Conservation (phyloP, 23 red algal genomes). For the Chondrus crispus region DNA sequence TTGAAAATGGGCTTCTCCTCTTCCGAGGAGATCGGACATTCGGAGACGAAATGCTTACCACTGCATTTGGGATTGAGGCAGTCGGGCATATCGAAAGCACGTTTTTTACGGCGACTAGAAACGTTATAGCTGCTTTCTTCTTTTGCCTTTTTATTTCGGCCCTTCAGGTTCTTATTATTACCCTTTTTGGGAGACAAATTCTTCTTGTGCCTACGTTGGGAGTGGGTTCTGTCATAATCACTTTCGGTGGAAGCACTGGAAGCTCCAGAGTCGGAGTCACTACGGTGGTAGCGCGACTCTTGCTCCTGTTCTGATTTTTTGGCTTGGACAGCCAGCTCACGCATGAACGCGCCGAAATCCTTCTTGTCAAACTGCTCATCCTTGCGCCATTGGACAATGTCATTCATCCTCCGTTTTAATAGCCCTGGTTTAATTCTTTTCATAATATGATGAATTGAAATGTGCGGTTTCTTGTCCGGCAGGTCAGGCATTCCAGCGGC, state of each 20-base stretch:
- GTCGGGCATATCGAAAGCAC: background rate
- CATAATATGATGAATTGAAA: background rate
- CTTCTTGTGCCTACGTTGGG: background rate
- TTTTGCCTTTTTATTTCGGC: background rate
- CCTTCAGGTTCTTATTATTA: background rate
- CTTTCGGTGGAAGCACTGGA: background rate
- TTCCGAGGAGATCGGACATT: background rate
- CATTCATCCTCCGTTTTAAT: background rate
- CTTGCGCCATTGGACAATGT: background rate
- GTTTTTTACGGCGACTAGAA: background rate
- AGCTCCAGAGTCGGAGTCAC: background rate
- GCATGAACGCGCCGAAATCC: background rate
- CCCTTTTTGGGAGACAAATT: background rate
- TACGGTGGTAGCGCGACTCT: background rate
- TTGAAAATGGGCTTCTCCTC: background rate
- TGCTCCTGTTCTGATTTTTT: background rate
- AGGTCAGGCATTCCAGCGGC: background rate
- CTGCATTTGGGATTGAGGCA: background rate
- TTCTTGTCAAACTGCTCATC: background rate
- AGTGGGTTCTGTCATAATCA: background rate
- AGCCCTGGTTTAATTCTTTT: background rate
- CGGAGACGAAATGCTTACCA: background rate
- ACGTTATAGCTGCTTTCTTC: background rate
- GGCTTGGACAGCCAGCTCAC: slow-evolving; percentile 23
- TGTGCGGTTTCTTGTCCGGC: background rate